Conservation (phyloP, 495 filamentous ascomycete species). For the Thermochaetoides thermophila region DNA sequence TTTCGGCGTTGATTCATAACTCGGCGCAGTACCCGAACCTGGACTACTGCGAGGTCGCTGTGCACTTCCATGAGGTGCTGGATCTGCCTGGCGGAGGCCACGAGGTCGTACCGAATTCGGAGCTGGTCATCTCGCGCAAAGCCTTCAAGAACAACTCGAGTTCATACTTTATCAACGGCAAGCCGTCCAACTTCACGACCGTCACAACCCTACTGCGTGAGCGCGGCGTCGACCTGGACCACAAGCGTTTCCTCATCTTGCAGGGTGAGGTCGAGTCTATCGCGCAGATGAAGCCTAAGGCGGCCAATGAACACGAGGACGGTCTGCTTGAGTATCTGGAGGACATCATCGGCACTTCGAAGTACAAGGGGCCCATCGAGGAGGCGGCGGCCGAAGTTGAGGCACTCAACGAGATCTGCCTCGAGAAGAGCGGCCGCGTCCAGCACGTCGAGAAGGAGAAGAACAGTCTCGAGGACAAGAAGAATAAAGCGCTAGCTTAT, state of each 20-base stretch:
- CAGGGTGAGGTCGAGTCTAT: constrained; percentile 98
- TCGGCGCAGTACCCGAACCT: constrained; percentile 74
- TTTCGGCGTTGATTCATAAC: constrained; percentile 94
- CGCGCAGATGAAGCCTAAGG: constrained; percentile 98
- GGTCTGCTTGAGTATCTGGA: constrained; percentile 93
- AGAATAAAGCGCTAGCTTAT: constrained; percentile 79
- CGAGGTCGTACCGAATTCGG: constrained; percentile 65
- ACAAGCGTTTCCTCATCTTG: constrained; percentile 94
- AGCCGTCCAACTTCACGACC: constrained; percentile 74
- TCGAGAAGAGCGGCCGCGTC: constrained; percentile 85
- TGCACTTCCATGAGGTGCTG: constrained; percentile 88
- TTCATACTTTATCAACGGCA: constrained; percentile 91
- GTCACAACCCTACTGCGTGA: constrained; percentile 83
- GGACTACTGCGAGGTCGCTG: constrained; percentile 84
- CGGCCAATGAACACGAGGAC: constrained; percentile 85
- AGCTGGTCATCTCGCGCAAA: constrained; percentile 72
- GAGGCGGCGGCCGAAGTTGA: constrained; percentile 83
- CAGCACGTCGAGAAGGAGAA: constrained; percentile 98
- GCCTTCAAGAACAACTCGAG: constrained; percentile 97
- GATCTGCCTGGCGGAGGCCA: constrained; percentile 63
- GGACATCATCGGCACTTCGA: constrained; percentile 95
- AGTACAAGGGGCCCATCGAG: constrained; percentile 93
- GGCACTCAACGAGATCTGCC: constrained; percentile 80
- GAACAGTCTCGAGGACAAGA: constrained; percentile 82
- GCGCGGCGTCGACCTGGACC: constrained; percentile 84